These are phyloP conservation scores for Salix arbutifolia DNA, from an alignment of 345 rosid species.

Conservation along the genomic window DNA sequence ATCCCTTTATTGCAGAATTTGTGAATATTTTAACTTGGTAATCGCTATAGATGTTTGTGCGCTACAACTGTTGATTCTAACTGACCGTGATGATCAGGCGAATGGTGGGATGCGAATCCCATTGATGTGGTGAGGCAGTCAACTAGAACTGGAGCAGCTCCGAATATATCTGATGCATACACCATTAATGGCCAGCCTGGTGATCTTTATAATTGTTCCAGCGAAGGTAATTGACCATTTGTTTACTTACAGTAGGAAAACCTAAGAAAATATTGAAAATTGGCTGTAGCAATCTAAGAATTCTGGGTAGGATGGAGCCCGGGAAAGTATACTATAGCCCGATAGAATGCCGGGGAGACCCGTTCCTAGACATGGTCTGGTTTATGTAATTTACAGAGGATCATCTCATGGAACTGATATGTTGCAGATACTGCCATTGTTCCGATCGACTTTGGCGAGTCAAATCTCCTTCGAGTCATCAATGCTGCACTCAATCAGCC, in stretches of 20 bases:
- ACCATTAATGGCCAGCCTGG: constrained; percentile 96
- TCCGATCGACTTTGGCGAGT: constrained; percentile 67
- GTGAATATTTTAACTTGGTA: not conserved
- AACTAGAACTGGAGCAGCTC: constrained; percentile 65
- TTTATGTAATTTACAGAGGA: not conserved
- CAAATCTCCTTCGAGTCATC: constrained; percentile 71
- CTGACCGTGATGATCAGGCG: constrained; percentile 40
- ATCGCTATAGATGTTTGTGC: not conserved
- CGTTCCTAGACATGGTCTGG: not conserved
- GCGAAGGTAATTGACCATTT: constrained; percentile 41
- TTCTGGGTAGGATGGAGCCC: not conserved
- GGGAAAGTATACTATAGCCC: not conserved
- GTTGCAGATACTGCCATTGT: constrained; percentile 63
- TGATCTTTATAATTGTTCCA: constrained; percentile 82
- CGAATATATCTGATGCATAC: constrained; percentile 69
- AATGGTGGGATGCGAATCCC: constrained; percentile 96
- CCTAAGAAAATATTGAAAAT: not conserved
- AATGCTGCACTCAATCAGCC: constrained; percentile 84
- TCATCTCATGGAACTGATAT: not conserved
- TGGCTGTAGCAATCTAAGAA: not conserved
- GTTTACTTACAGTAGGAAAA: not conserved
- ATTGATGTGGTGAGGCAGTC: constrained; percentile 68
- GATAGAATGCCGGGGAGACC: not conserved
- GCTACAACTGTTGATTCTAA: not conserved
- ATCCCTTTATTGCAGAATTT: not conserved